phyloP scores from a whole-genome alignment of 805 yeast species.

The Torulaspora gathmanii region DNA sequence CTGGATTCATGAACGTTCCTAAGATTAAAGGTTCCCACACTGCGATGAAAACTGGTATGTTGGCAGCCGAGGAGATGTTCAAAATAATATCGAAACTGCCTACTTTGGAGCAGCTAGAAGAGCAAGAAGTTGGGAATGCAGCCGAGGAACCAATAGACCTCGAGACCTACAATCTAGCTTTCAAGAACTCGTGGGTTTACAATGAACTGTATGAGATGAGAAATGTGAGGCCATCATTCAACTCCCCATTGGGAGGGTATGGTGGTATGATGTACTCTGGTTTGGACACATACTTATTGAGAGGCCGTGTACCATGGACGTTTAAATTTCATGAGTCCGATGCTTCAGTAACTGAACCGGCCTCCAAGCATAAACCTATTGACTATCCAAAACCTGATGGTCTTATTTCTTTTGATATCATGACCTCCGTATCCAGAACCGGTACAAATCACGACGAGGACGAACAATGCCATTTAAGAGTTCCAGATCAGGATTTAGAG shows the following conservation, averaged over 20 bases:
- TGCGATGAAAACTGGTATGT: conserved; percentile 91
- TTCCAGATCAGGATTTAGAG: conserved; percentile 56
- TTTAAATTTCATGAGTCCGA: conserved; percentile 66
- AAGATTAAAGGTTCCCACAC: conserved; percentile 97
- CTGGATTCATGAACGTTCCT: conserved; percentile 96
- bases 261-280: conserved; percentile 88
- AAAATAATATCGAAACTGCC: conserved; percentile 45
- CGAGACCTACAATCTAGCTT: conserved; percentile 54
- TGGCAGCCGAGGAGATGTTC: conserved; percentile 86
- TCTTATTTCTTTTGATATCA: conserved; percentile 80
- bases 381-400: conserved; percentile 96
- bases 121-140: conserved; percentile 38
- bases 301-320: conserved; percentile 87
- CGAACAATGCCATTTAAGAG: conserved; percentile 80
- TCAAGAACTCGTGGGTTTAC: conserved; percentile 77
- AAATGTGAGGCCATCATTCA: conserved; percentile 89
- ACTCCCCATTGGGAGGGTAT: conserved; percentile 62
- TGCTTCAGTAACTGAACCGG: conserved; percentile 63
- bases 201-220: conserved; percentile 81
- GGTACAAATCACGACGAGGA: conserved; percentile 96
- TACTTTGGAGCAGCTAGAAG: conserved; percentile 40
- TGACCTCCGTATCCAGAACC: conserved; percentile 93
- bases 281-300: conserved; percentile 67
- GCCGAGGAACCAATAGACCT: conserved; percentile 47
- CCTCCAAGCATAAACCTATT: conserved; percentile 61